Base-by-base conservation (phyloP, 2,329 filamentous ascomycete species). In the Cyclaneusma minus region DNA sequence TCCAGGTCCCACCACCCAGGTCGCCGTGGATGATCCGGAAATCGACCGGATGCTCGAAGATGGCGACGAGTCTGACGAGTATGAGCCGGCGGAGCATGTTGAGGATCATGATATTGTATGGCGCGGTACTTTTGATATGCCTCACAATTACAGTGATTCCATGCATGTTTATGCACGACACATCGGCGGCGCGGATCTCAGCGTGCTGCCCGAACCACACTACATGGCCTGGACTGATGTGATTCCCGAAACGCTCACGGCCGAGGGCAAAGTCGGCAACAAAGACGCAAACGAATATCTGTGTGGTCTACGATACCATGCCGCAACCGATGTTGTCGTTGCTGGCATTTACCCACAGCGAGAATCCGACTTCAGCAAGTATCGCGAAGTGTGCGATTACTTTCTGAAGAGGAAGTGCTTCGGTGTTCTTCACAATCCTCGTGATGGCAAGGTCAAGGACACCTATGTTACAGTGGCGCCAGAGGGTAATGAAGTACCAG, bases 261-360 rank as follows among this genome's bases (percentile, higher is more conserved):
- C 89, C 13, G 75, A 75, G 24, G 82, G 81, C 2, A 71, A 89
- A 11, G 89, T 98, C 32, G 70, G 80, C 27, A 72, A 82, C 38
- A 66, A 77, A 32, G 78, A 77, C 36, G 89, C 87, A 7, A 83
- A 84, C 30, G 82, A 91, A 34, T 98, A 98, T 43, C 71, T 98
- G 1, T 89, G 83, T 45, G 74, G 82, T 26, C 61, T 95, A 33
- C 72, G 83, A 8, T 91, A 81, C 49, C 87, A 78, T 45, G 67
- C 68, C 27, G 73, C 73, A 26, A 85, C 81, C 3, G 89, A 95
- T 43, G 72, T 98, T 5, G 67, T 83, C 1, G 79, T 95, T 13
- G 68, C 91, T 12, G 70, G 72, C 22, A 54, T 95, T 17, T 65
- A 64, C 11, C 67, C 72, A 1, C 66, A 72, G 2, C 69, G 75